Evolutionary conservation across 2,329 filamentous ascomycete genomes (phyloP), one percentile per base, ranked within the genome.

Genomic region (Xylariaceae sp.): DNA sequence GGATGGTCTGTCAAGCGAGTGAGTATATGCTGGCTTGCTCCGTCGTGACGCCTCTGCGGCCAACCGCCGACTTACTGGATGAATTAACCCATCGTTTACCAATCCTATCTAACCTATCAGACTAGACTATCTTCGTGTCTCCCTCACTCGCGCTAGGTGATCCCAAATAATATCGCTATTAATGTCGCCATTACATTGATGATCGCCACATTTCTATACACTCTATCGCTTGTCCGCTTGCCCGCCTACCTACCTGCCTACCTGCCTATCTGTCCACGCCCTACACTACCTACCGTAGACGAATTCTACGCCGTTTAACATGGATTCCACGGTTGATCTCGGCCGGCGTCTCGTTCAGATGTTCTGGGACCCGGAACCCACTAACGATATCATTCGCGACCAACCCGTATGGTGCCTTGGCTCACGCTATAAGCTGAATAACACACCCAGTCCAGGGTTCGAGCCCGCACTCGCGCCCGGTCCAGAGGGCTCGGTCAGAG

Each of bases 331-430:
- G 54, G 82, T 88, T 53, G 89, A 95, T 66, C 76, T 95, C 57
- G 83, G 88, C 63, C 86, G 88, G 63, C 87, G 88, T 60, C 84
- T 96, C 64, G 86, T 96, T 57, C 88, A 92, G 73, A 90, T 89
- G 74, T 86, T 97, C 67, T 96, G 91, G 87, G 91, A 96, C 64
- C 90, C 91, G 0, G 85, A 91, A 60, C 91, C 91, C 4, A 83
- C 81, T 59, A 96, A 96, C 73, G 85, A 95, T 68, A 77, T 84
- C 54, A 70, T 74, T 55, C 78, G 80, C 39, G 79, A 85, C 59
- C 78, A 82, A 35, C 83, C 88, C 9, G 88, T 95, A 59, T 97
- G 92, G 91, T 95, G 91, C 67, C 77, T 97, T 5, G 81, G 81
- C 35, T 71, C 72, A 53, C 74, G 73, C 34, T 84, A 84, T 63